These are phyloP conservation scores for Medicago ruthenica DNA, from an alignment of 306 rosid species.

Conservation along the genomic window DNA sequence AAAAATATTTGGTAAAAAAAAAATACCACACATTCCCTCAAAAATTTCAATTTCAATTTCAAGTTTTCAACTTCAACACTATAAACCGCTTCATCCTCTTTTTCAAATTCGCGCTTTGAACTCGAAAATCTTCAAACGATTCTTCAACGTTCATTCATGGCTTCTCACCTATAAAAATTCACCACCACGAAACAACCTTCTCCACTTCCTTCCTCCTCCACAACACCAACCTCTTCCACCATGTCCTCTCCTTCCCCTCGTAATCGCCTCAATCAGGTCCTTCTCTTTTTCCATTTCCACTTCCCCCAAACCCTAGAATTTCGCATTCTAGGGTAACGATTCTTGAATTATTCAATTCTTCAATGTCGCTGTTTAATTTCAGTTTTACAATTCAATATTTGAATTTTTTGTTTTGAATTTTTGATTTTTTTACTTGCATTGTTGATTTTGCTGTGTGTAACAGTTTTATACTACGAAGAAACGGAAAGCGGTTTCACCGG, in stretches of 20 bases:
- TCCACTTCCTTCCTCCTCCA: constrained; percentile 7
- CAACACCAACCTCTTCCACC: constrained; percentile 36
- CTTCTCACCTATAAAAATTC: constrained; percentile 11
- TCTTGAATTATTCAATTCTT: background rate
- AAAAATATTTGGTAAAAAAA: too few relatives aligned
- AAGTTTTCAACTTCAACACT: constrained; percentile 10
- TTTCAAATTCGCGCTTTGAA: constrained; percentile 31
- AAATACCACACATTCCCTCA: background rate
- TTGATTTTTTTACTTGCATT: background rate
- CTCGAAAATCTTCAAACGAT: constrained; percentile 25
- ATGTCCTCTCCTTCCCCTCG: constrained; percentile 81
- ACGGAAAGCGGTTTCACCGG: constrained; percentile 70
- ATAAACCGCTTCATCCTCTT: constrained; percentile 12
- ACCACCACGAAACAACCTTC: constrained; percentile 2
- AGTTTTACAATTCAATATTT: background rate
- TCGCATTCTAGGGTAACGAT: background rate
- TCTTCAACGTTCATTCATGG: constrained; percentile 40
- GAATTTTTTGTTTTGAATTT: background rate
- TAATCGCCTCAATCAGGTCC: constrained; percentile 81
- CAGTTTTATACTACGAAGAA: constrained; percentile 92
- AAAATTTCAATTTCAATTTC: constrained; percentile 1
- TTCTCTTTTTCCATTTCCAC: constrained; percentile 6
- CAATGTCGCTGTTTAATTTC: constrained; percentile 5
- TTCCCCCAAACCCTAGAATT: constrained; percentile 43
- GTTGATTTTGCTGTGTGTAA: background rate